Evolutionary conservation across 139 green algal species (phyloP).

Genomic region (Auxenochlorella pyrenoidosa): DNA sequence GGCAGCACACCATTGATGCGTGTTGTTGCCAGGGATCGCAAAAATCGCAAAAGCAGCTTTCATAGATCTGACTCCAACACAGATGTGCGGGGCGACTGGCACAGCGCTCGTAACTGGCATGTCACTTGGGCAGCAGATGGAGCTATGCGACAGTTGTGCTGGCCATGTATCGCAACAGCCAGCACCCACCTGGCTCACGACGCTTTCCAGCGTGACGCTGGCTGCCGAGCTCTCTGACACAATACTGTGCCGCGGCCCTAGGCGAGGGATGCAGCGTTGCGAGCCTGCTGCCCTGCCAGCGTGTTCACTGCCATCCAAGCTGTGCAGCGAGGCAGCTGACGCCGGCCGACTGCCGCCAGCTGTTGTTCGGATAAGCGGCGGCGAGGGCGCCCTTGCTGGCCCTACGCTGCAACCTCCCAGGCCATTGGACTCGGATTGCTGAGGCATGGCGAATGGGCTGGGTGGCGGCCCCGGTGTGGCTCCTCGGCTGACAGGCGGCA

Average conservation of each 20-base stretch:
- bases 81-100: too few relatives aligned
- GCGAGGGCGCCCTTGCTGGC: neutral
- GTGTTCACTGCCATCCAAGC: neutral
- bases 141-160: too few relatives aligned
- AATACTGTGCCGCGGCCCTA: neutral
- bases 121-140: too few relatives aligned
- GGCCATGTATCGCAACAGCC: neutral
- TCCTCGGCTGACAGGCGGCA: too few relatives aligned
- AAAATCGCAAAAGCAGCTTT: too few relatives aligned
- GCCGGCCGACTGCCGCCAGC: neutral
- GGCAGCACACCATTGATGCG: neutral
- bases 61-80: too few relatives aligned
- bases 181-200: conserved; percentile 17
- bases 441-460: too few relatives aligned
- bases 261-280: neutral
- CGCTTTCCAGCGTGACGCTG: conserved; percentile 2
- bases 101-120: too few relatives aligned
- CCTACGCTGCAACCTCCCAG: too few relatives aligned
- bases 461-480: too few relatives aligned
- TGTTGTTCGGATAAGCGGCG: neutral
- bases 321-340: neutral
- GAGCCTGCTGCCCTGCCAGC: neutral
- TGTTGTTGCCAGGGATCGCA: neutral
- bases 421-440: too few relatives aligned
- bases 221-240: neutral